Base-by-base conservation (phyloP, 192 early-diverging fungal genomes). In the Dimargaris xerosporica region DNA sequence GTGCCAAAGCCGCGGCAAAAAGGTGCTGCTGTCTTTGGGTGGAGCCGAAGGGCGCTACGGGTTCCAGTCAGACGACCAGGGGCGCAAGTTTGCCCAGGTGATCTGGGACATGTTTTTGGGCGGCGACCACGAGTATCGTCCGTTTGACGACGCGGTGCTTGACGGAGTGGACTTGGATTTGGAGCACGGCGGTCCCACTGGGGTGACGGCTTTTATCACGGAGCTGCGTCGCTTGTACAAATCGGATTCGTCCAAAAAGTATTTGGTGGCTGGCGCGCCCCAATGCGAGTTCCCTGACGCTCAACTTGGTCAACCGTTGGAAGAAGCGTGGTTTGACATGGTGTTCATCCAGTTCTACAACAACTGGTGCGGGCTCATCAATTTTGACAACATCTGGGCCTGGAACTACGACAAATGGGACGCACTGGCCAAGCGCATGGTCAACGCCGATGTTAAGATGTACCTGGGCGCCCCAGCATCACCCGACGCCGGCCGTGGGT, bases 351-450 rank as follows among this genome's bases (percentile, higher is more conserved):
- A 85, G 51, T 83, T 82, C 65, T 85, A 84, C 69, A 84, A 84
- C 67, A 84, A 84, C 70, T 78, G 71, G 30, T 84, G 82, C 61
- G 76, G 78, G 15, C 71, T 80, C 19, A 66, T 74, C 44, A 71
- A 66, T n/a, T 82, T 79, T 6, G 71, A 73, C 61, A 69, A 70
- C 47, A 54, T 62, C 42, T 62, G 72, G 56, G 72, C 69, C 47
- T 79, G 74, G 70, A 89, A 89, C 70, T 89, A 82, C 72, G 82
- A 80, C 45, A 74, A 74, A 55, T 89, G 87, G 87, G 78, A 84
- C 58, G 76, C 72, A 30, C 80, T 87, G 85, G 80, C 77, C 83
- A 7, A 78, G 75, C 29, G 73, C 72, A 5, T 62, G 69, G 3
- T 77, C 82, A 82, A 84, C 66, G 76, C 76, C 52, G 67, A 80